phyloP scores from a whole-genome alignment of 2,329 filamentous ascomycete genomes.

The Penicillium occitanis region DNA sequence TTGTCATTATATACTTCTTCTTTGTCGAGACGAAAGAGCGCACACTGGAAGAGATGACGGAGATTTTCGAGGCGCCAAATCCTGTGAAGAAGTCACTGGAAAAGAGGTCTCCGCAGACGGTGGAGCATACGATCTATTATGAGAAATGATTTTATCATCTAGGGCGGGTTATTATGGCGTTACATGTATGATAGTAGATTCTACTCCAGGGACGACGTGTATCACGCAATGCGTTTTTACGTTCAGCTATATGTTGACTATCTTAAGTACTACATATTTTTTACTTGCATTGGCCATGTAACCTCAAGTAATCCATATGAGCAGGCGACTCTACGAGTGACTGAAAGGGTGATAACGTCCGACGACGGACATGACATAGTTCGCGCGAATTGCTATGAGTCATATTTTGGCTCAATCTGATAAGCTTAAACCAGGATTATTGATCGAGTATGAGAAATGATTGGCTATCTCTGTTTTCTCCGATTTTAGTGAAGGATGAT shows the following conservation, averaged over 20 bases:
- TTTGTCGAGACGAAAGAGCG: slow-evolving; percentile 21
- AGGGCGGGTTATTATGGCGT: neutral
- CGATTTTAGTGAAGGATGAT: neutral
- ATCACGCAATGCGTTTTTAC: neutral
- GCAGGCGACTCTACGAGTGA: neutral
- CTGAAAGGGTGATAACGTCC: neutral
- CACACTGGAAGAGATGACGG: slow-evolving; percentile 20
- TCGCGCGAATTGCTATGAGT: no score
- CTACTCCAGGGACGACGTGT: neutral
- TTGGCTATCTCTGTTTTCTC: neutral
- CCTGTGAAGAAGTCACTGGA: slow-evolving; percentile 19
- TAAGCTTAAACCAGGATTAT: neutral
- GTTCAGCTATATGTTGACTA: neutral
- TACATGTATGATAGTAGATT: neutral
- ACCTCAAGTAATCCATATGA: neutral
- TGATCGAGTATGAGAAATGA: neutral
- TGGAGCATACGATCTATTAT: slow-evolving; percentile 11
- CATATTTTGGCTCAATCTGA: neutral
- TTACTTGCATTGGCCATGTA: neutral
- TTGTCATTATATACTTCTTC: slow-evolving; percentile 20
- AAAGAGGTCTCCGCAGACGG: slow-evolving; percentile 13
- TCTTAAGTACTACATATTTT: neutral
- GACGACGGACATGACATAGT: neutral
- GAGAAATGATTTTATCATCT: neutral
- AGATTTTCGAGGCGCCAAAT: slow-evolving; percentile 20